Base-by-base conservation (phyloP, 139 green algal species). In the Chlamydomonas eustigma region DNA sequence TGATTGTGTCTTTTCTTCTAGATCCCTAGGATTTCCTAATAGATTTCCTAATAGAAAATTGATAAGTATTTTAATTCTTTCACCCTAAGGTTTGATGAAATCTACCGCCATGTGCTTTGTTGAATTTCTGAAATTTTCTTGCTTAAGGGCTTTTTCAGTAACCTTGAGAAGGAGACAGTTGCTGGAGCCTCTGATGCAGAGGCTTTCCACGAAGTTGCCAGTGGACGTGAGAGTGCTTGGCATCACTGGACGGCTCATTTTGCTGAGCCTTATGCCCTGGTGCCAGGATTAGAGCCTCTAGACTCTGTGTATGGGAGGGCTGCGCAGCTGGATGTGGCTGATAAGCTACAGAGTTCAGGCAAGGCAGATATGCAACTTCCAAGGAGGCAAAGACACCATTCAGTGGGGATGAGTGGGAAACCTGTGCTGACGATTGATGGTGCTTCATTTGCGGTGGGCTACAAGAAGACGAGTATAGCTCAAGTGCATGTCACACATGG, bases 381-480 rank as follows among this genome's bases (percentile, higher is more conserved):
- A 18, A 8, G 22, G 22, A 28, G 24, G 63, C 63, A 28, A 30
- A 28, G 5, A 25, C 68, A 35, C 25, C 37, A 8, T 25, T 24
- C 28, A 64, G 1, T 72, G 44, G 24, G 5, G 3, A 64, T 64
- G 38, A 32, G 35, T 4, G 68, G 66, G 18, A 50, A 50, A 50
- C 35, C 37, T 2, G 25, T 4, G 4, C 32, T 34, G 68, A 63
- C 3, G 3, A 8, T 50, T 18, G 37, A 50, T 1, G 70, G 75
- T 4, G 33, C 74, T 2, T 74, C 69, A 37, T 71, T 65, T 50
- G 22, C 50, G 4, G 5, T 67, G 37, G 89, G 91, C 51, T 92
- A 89, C 80, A 76, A 89, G 24, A 95, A 95, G 81, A 80, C 76
- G 8, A 86, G 76, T 63, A 66, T 90, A 1, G 90, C 90, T 6